Evolutionary conservation across 768 basidiomycete species (phyloP), one percentile per base, ranked within the genome.

Genomic region (Mycena vitilis): DNA sequence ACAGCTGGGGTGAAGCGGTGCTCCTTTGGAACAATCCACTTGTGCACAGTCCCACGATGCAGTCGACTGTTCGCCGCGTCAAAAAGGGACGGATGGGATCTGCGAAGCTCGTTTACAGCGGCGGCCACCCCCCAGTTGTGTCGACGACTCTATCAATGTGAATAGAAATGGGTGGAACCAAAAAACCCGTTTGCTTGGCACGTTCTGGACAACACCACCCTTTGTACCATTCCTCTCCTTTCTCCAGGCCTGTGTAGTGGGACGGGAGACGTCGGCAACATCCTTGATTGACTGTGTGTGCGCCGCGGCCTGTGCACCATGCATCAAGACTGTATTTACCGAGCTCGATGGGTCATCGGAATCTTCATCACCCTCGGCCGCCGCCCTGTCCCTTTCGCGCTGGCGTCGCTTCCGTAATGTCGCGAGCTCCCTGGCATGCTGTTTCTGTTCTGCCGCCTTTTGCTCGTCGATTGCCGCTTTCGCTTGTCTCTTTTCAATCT

Each of bases 131-230:
- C 53, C 52, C 61, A 63, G 38, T 45, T 34, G 16, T 54, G 11
- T 9, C 61, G 61, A 48, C 3, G 36, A 30, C 37, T 37, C 13
- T 36, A 63, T 63, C 3, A 63, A 23, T 1, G 18, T 42, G 1
- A 10, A 63, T 10, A 53, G 42, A 37, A 63, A 61, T 1, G 61
- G 51, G 38, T 63, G 40, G 22, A 53, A 54, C 52, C 61, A 63
- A 30, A 53, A 61, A 3, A 40, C 42, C n/a, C n/a, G n/a, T 18
- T n/a, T 52, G 51, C 44, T 54, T 25, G 61, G 0, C 22, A 13
- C 22, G 16, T 9, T 42, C 13, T 36, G 23, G 1, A 53, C 37
- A 9, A 36, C 61, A 11, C 61, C 61, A 23, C 61, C 51, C 30
- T 2, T 13, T 9, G 49, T 63, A 5, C 61, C 61, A 18, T 2